phyloP scores from a whole-genome alignment of 306 rosid genomes.

The Quercus wislizeni region DNA sequence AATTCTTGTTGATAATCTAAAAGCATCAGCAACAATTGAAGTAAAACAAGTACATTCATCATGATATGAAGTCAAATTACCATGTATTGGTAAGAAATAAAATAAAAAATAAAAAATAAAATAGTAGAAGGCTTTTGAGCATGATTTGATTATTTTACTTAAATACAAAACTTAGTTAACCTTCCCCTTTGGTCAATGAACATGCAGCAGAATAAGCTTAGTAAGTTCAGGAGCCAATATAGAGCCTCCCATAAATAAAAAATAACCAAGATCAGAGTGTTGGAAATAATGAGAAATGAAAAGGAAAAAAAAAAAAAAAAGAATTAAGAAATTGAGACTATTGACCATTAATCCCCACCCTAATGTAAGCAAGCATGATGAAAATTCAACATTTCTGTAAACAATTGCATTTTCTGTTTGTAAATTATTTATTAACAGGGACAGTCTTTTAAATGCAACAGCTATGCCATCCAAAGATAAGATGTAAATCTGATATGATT shows the following conservation, averaged over 20 bases:
- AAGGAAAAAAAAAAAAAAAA: no score
- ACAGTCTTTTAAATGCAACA: neutral
- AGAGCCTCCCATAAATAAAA: neutral
- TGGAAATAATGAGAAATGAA: neutral
- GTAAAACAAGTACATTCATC: neutral
- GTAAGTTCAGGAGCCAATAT: neutral
- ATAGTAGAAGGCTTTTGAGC: neutral
- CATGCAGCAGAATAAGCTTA: no score
- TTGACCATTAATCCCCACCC: neutral
- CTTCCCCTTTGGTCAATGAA: no score
- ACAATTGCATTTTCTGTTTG: neutral
- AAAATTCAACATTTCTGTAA: neutral
- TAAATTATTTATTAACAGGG: neutral
- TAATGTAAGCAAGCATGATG: neutral
- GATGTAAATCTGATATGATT: neutral
- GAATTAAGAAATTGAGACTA: no score
- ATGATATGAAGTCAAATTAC: neutral
- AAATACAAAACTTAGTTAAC: neutral
- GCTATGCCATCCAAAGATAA: neutral
- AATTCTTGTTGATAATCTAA: neutral
- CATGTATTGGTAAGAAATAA: neutral
- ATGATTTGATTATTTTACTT: neutral
- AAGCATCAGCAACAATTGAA: neutral
- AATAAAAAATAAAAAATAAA: neutral
- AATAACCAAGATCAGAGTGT: neutral